These are phyloP conservation scores for Stemphylium beticola DNA, from an alignment of 2,329 filamentous ascomycete genomes.

Conservation along the genomic window DNA sequence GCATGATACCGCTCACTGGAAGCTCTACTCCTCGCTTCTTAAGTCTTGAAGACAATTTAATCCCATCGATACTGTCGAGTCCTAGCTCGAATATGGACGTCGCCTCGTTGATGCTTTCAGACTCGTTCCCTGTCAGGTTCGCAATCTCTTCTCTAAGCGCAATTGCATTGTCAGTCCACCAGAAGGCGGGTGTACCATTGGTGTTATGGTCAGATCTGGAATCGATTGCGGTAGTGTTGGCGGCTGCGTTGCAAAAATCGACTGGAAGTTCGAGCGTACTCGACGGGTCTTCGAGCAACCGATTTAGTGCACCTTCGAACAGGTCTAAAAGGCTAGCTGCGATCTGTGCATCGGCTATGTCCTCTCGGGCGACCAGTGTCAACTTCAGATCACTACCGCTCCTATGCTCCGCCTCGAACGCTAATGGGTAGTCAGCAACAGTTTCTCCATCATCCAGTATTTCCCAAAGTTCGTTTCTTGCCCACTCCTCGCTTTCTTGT, in stretches of 20 bases:
- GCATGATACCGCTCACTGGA: conserved; percentile 79
- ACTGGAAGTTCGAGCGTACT: conserved; percentile 16
- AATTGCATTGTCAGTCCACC: conserved; percentile 64
- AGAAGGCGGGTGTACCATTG: conserved; percentile 49
- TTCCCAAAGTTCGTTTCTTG: conserved; percentile 60
- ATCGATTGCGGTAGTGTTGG: neutral
- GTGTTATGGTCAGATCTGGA: neutral
- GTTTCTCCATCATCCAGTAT: conserved; percentile 50
- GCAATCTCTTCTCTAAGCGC: conserved; percentile 68
- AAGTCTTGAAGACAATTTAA: conserved; percentile 79
- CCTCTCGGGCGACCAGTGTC: conserved; percentile 65
- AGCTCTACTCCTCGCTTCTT: conserved; percentile 66
- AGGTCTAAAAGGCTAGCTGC: conserved; percentile 51
- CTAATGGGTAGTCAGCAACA: conserved; percentile 73
- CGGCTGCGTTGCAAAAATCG: neutral
- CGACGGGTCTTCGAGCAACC: conserved; percentile 45
- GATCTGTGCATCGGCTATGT: conserved; percentile 46
- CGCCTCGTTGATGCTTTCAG: conserved; percentile 59
- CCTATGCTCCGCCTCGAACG: conserved; percentile 72
- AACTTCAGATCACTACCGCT: conserved; percentile 58
- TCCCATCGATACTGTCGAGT: conserved; percentile 89
- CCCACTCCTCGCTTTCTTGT: conserved; percentile 26
- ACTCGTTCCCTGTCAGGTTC: conserved; percentile 61
- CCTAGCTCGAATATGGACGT: conserved; percentile 81
- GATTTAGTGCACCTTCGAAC: conserved; percentile 51